phyloP scores from a whole-genome alignment of 2,329 filamentous ascomycete species.

The Paecilomyces variotii region DNA sequence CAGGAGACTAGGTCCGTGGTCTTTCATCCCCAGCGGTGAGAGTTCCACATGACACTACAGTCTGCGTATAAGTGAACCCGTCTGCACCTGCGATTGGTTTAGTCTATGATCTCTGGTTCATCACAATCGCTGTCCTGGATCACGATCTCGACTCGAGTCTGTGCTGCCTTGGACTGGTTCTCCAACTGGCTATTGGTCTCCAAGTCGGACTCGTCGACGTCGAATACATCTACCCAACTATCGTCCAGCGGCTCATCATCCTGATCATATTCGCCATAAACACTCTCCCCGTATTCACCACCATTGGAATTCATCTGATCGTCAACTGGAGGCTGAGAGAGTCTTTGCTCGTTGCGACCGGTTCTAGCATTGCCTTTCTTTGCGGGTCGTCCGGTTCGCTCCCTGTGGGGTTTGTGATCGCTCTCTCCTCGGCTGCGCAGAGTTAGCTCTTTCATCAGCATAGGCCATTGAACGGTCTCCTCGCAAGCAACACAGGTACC shows the following conservation, averaged over 20 bases:
- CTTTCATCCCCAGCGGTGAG: constrained; percentile 12
- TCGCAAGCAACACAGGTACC: constrained; percentile 67
- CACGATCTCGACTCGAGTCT: constrained; percentile 30
- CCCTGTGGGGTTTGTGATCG: constrained; percentile 60
- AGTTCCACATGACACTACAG: neutral
- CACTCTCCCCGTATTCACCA: constrained; percentile 10
- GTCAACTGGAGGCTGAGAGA: neutral
- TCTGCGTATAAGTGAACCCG: neutral
- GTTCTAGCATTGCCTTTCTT: neutral
- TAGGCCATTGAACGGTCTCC: constrained; percentile 57
- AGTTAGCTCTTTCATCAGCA: constrained; percentile 75
- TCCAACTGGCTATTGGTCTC: constrained; percentile 9
- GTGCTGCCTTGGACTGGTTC: constrained; percentile 5
- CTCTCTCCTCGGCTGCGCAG: constrained; percentile 62
- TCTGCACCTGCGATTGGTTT: constrained; percentile 6
- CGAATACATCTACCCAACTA: constrained; percentile 25
- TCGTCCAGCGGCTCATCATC: constrained; percentile 22
- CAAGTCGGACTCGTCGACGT: constrained; percentile 17
- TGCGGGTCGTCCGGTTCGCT: constrained; percentile 33
- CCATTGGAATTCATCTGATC: constrained; percentile 2
- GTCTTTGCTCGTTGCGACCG: neutral
- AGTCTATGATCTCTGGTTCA: constrained; percentile 37
- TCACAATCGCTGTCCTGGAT: constrained; percentile 52
- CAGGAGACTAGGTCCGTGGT: constrained; percentile 24
- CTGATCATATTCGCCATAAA: constrained; percentile 8